A percentile compares a stretch with the other conserved stretches of the same genome.
These are phyloP conservation scores for Tuber borchii DNA, from an alignment of 495 filamentous ascomycete species.

Conservation along the genomic window DNA sequence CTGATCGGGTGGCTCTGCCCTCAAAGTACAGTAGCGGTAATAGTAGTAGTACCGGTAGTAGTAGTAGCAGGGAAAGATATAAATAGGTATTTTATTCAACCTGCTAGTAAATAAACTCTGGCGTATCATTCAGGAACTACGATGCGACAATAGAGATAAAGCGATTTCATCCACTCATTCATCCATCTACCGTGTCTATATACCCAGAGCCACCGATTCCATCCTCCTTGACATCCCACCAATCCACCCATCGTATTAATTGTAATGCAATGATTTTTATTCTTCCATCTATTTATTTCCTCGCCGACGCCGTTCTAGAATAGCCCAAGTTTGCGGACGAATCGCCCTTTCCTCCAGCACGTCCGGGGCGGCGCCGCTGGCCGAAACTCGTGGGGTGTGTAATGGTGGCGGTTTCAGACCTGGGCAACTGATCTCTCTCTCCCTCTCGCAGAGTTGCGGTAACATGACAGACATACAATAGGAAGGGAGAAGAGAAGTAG, in stretches of 20 bases:
- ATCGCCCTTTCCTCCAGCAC: background rate
- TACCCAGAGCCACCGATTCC: background rate
- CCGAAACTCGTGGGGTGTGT: background rate
- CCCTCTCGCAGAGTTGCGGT: background rate
- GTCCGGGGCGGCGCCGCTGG: background rate
- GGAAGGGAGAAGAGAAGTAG: background rate
- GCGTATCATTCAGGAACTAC: background rate
- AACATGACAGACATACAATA: background rate
- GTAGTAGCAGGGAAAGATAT: background rate
- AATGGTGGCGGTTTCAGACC: background rate
- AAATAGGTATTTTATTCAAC: background rate
- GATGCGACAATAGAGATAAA: background rate
- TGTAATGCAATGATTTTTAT: background rate
- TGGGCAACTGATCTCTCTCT: background rate
- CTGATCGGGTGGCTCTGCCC: background rate
- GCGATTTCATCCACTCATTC: background rate
- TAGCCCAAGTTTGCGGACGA: background rate
- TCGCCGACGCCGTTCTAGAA: background rate
- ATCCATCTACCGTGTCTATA: background rate
- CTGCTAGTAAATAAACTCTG: background rate
- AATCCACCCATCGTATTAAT: background rate
- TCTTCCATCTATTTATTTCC: background rate
- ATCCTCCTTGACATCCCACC: background rate
- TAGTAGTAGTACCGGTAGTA: background rate
- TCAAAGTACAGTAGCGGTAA: background rate